A percentile compares a stretch with the other conserved stretches of the same genome.
Evolutionary conservation across 2,329 filamentous ascomycete species (phyloP).

Genomic region (Fusarium austroafricanum): DNA sequence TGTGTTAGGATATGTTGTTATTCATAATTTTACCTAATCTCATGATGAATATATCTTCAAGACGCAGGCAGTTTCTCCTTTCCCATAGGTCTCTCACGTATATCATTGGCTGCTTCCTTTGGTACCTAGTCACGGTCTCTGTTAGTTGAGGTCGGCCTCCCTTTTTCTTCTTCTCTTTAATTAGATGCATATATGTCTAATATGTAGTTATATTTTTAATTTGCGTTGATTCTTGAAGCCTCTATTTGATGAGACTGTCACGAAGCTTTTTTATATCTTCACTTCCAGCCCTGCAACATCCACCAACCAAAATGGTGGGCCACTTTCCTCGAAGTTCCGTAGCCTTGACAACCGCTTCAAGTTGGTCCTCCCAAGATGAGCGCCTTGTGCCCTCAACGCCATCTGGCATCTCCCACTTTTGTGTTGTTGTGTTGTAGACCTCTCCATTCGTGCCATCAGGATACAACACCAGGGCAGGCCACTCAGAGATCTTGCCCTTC

Average conservation of each 20-base stretch:
- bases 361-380: slow-evolving; percentile 59
- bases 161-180: background rate
- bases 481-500: slow-evolving; percentile 50
- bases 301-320: slow-evolving; percentile 62
- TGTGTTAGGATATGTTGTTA: too few relatives aligned
- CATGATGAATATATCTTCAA: too few relatives aligned
- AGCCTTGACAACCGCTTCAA: slow-evolving; percentile 55
- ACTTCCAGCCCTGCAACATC: slow-evolving; percentile 63
- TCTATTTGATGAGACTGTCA: slow-evolving; percentile 27
- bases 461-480: slow-evolving; percentile 71
- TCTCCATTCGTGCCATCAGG: slow-evolving; percentile 77
- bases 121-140: background rate
- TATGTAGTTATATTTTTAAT: background rate
- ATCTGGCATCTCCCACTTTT: slow-evolving; percentile 66
- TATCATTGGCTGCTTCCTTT: background rate
- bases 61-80: background rate
- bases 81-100: too few relatives aligned
- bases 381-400: slow-evolving; percentile 31
- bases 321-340: slow-evolving; percentile 55
- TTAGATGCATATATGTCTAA: background rate
- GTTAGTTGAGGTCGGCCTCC: background rate
- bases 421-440: slow-evolving; percentile 72
- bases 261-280: slow-evolving; percentile 52
- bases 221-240: background rate
- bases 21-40: too few relatives aligned